Conservation (phyloP, 768 basidiomycete genomes). For the Rossbeevera mucosa region DNA sequence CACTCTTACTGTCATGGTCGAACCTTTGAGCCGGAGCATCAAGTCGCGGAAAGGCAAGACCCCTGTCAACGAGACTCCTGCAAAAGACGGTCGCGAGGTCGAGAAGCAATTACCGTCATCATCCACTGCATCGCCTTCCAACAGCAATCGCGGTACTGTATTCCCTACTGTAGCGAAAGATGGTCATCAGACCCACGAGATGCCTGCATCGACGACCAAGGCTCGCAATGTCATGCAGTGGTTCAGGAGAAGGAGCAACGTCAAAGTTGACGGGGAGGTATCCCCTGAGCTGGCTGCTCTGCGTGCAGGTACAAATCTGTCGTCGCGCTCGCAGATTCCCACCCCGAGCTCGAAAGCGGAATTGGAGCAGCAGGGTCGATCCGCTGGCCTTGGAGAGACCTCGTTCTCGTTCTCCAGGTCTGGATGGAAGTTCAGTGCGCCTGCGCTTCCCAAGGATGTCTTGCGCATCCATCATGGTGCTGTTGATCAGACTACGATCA, state of each 20-base stretch:
- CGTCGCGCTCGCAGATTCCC: constrained; percentile 29
- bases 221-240: constrained; percentile 98
- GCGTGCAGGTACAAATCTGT: constrained; percentile 21
- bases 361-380: constrained; percentile 16
- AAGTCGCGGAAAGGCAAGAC: constrained; percentile 35
- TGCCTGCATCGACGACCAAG: constrained; percentile 76
- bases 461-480: constrained; percentile 88
- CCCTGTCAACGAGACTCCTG: constrained; percentile 32
- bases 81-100: constrained; percentile 41
- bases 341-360: constrained; percentile 26
- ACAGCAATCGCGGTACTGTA: constrained; percentile 22
- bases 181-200: constrained; percentile 29
- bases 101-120: constrained; percentile 32
- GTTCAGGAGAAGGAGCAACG: constrained; percentile 78
- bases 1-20: constrained; percentile 85
- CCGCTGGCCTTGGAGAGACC: constrained; percentile 20
- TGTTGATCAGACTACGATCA: constrained; percentile 86
- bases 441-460: constrained; percentile 39
- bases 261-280: constrained; percentile 27
- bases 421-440: constrained; percentile 31
- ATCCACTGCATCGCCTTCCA: constrained; percentile 28
- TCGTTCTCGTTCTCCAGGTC: constrained; percentile 38
- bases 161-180: constrained; percentile 27
- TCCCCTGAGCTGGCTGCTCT: constrained; percentile 7
- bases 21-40: constrained; percentile 57